Conservation (phyloP, 768 basidiomycete genomes). For the Lactarius hatsudake region DNA sequence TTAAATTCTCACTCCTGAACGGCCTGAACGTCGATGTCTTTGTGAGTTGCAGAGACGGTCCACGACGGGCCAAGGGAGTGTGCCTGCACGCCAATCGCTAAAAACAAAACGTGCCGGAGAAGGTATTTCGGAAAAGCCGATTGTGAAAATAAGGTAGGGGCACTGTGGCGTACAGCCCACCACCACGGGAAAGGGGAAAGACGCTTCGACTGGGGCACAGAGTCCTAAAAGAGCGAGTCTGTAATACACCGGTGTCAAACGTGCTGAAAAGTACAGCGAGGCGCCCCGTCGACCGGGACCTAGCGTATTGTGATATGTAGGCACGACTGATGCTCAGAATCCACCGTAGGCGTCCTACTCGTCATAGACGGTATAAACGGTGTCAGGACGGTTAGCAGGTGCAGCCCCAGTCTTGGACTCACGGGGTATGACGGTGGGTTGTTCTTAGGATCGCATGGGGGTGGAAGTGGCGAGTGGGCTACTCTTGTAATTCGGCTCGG, state of each 20-base stretch:
- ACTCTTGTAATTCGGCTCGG: slow-evolving; percentile 26
- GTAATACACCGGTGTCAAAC: slow-evolving; percentile 8
- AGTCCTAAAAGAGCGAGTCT: background rate
- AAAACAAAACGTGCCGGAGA: slow-evolving; percentile 9
- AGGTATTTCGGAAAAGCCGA: background rate
- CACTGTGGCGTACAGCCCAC: slow-evolving; percentile 2
- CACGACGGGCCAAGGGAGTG: background rate
- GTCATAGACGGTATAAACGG: slow-evolving; percentile 53
- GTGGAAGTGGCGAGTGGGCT: slow-evolving; percentile 24
- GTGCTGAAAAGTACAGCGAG: background rate
- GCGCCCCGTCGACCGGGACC: slow-evolving; percentile 14
- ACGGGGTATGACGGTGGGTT: slow-evolving; percentile 19
- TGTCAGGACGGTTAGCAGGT: slow-evolving; percentile 43
- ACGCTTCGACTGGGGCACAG: slow-evolving; percentile 16
- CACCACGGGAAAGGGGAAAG: background rate
- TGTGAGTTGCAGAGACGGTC: too few species aligned
- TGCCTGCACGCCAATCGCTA: background rate
- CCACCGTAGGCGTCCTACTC: slow-evolving; percentile 70
- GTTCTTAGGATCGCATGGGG: slow-evolving; percentile 10
- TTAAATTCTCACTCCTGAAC: too few species aligned
- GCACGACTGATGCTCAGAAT: slow-evolving; percentile 40
- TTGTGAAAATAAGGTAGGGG: background rate
- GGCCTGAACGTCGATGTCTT: too few species aligned
- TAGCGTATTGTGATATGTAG: background rate
- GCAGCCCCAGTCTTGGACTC: slow-evolving; percentile 19